Conservation (phyloP, 148 eudicot genomes). For the Vaccinium corymbosum region DNA sequence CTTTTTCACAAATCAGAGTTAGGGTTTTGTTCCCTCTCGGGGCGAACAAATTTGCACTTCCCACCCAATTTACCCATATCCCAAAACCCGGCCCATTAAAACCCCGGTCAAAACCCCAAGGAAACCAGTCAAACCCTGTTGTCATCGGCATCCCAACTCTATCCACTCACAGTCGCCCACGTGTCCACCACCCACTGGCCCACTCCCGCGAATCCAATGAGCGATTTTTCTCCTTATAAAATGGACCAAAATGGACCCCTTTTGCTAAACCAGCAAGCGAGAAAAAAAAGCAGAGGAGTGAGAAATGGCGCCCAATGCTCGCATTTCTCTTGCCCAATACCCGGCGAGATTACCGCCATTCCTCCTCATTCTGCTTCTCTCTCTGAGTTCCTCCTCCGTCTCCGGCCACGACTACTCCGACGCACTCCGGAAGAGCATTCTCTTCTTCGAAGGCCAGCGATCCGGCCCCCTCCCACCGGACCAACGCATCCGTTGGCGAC, state of each 20-base stretch:
- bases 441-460: slow-evolving; percentile 95
- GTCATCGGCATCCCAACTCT: slow-evolving; percentile 31
- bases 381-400: background rate
- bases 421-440: slow-evolving; percentile 76
- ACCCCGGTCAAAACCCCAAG: background rate
- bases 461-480: slow-evolving; percentile 85
- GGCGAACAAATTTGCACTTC: too few relatives aligned
- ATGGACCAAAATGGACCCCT: background rate
- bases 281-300: background rate
- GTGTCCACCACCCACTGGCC: slow-evolving; percentile 19
- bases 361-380: slow-evolving; percentile 22
- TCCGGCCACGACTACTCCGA: slow-evolving; percentile 60
- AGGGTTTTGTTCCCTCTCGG: too few relatives aligned
- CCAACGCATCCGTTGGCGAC: slow-evolving; percentile 88
- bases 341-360: slow-evolving; percentile 20
- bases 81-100: background rate
- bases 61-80: background rate
- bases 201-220: slow-evolving; percentile 42
- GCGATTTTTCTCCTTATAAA: slow-evolving; percentile 13
- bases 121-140: slow-evolving; percentile 20
- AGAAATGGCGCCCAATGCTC: slow-evolving; percentile 43
- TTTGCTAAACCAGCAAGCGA: slow-evolving; percentile 4
- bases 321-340: slow-evolving; percentile 15
- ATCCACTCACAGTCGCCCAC: slow-evolving; percentile 26
- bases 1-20: too few relatives aligned